Percentiles rank a stretch among this genome's conserved stretches.
These are phyloP conservation scores for Fomitopsis palustris DNA, from an alignment of 1,284 basidiomycete genomes.

Conservation along the genomic window DNA sequence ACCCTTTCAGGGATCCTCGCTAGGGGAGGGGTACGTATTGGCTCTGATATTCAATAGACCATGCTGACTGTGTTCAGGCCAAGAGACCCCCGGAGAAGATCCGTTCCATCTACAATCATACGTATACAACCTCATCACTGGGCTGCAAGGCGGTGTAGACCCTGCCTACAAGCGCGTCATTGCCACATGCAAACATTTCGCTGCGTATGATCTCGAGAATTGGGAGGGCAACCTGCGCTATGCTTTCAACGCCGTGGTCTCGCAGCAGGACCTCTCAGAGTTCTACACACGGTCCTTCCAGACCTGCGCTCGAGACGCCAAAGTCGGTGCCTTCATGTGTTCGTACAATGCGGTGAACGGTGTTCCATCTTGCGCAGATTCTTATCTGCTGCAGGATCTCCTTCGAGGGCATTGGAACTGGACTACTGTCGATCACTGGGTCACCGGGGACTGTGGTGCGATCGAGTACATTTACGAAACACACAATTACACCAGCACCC, in stretches of 20 bases:
- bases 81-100: slow-evolving; percentile 60
- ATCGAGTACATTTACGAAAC: slow-evolving; percentile 43
- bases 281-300: slow-evolving; percentile 55
- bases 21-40: slow-evolving; percentile 46
- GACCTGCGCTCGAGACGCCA: slow-evolving; percentile 53
- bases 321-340: slow-evolving; percentile 56
- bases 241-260: slow-evolving; percentile 49
- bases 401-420: slow-evolving; percentile 47
- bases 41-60: neutral
- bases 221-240: slow-evolving; percentile 47
- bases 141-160: slow-evolving; percentile 53
- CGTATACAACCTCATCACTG: slow-evolving; percentile 48
- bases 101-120: slow-evolving; percentile 50
- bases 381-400: slow-evolving; percentile 48
- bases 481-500: slow-evolving; percentile 44
- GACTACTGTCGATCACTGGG: slow-evolving; percentile 46
- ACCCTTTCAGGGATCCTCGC: slow-evolving; percentile 59
- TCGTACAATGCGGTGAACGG: slow-evolving; percentile 60
- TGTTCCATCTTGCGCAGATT: slow-evolving; percentile 49
- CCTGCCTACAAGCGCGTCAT: slow-evolving; percentile 44
- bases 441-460: slow-evolving; percentile 42
- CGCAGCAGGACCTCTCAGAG: slow-evolving; percentile 51
- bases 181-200: slow-evolving; percentile 57
- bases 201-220: slow-evolving; percentile 53
- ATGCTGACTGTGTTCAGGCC: slow-evolving; percentile 16